A percentile compares a stretch with the other conserved stretches of the same genome.
Evolutionary conservation across 331 rosid species (phyloP).

Genomic region (Prunus yedoensis): DNA sequence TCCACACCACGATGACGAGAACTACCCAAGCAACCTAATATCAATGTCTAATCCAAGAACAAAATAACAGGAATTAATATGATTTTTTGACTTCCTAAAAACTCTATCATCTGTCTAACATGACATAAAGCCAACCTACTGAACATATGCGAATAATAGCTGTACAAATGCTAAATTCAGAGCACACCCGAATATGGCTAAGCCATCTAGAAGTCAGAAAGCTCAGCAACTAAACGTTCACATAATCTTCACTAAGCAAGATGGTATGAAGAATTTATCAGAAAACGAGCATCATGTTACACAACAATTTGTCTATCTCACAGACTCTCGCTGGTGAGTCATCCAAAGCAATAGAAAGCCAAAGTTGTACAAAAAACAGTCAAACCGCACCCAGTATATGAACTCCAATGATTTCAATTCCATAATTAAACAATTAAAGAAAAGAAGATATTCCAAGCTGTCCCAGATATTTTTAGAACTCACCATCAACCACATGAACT

Average conservation of each 20-base stretch:
- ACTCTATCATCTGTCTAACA: background rate
- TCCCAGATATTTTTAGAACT: background rate
- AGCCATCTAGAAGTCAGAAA: background rate
- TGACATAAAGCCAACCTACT: background rate
- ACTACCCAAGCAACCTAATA: background rate
- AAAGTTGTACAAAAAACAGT: too few species aligned
- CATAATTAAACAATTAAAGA: background rate
- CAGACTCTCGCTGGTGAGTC: background rate
- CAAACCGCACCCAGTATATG: too few species aligned
- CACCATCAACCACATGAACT: background rate
- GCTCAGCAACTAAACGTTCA: background rate
- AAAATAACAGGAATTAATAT: background rate
- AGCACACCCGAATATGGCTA: background rate
- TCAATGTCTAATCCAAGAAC: background rate
- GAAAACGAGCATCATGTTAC: background rate
- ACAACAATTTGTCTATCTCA: background rate
- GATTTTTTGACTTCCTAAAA: background rate
- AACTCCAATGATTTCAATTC: background rate
- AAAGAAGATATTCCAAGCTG: background rate
- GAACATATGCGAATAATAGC: background rate
- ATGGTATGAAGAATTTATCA: background rate
- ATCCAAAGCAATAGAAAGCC: background rate
- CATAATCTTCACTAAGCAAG: background rate
- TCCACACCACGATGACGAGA: slow-evolving; percentile 4
- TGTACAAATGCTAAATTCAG: background rate